Base-by-base conservation (phyloP, 192 early-diverging fungal species). In the Entomortierella beljakovae region DNA sequence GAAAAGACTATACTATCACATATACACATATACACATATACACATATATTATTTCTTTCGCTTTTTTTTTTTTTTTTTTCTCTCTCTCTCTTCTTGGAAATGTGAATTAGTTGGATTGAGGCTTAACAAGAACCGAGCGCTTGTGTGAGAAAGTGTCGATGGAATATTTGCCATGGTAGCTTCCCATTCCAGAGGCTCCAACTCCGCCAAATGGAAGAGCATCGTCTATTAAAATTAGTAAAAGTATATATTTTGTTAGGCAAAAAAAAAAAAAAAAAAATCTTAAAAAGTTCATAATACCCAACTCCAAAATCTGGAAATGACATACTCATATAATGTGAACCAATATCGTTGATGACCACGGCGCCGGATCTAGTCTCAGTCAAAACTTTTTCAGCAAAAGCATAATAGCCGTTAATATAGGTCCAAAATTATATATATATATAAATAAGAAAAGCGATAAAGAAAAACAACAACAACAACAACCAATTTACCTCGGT, bases 141-240 rank as follows among this genome's bases (percentile, higher is more conserved):
- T 89, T 77, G 77, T 97, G 94, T 15, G 95, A 91, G 80, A 96
- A 97, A 2, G 90, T 86, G 23, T 92, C 84, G 80, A 97, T 93
- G 6, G 94, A 92, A 72, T 84, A 79, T 46, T 86, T 84, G 64
- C 96, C 96, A 33, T 94, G 94, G 82, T 97, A 98, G 32, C 69
- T 83, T 58, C 97, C 97, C 32, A 94, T 88, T 6, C 97, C 97
- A 18, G 94, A 96, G 2, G 79, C 61, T 0, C 96, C 96, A 5
- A 94, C 88, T 54, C 96, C 97, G 54, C 95, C 95, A 70, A 97
- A 98, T 49, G 96, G 96, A 8, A 94, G 68, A 25, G 71, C 70
- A 51, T 79, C 57, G 28, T 85, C 81, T 66, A 81, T 46, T 3
- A 10, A 46, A 15, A n/a, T n/a, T n/a, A n/a, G n/a, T n/a, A n/a